Base-by-base conservation (phyloP, 805 yeast species). In the Wickerhamomyces canadensis region DNA sequence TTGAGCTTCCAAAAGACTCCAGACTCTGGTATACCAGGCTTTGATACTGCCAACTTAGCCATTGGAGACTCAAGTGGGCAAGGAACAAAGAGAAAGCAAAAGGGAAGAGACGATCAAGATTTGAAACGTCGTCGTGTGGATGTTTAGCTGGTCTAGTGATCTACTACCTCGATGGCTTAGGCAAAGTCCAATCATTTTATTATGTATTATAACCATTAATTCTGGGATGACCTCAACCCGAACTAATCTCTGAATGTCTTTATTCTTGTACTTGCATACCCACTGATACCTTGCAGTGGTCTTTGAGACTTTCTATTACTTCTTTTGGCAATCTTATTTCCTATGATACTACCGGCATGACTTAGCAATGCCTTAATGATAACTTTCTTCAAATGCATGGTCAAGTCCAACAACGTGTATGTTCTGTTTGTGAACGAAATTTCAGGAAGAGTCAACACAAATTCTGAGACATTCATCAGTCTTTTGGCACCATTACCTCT, bases 321-420 rank as follows among this genome's bases (percentile, higher is more conserved):
- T 11, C 41, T 35, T 45, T 65, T 69, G 40, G 65, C 65, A 25
- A 91, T 62, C 59, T 85, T 87, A 54, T 86, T 86, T n/a, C 83
- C 79, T 25, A 89, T 54, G 35, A 91, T 74, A 40, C 80, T 77
- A 4, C 95, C 96, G 0, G 89, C 72, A 48, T 83, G 87, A 32
- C 66, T 67, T 37, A 82, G 47, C 16, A 82, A 58, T 2, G 79
- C 66, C 52, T 71, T 78, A 27, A 78, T 60, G n/a, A 81, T 51
- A 26, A 77, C 78, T 51, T 76, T 81, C 54, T 80, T 79, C 38
- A 89, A 52, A 22, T 74, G 68, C 49, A 72, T 52, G 3, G 80
- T 65, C 29, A 89, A 61, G 47, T 89, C 97, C 37, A 77, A 64
- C 34, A 75, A 65, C 1, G 88, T 77, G 84, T 94, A 81, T 5